Evolutionary conservation across 495 filamentous ascomycete species (phyloP).

Genomic region (Penicillium maclennaniae): DNA sequence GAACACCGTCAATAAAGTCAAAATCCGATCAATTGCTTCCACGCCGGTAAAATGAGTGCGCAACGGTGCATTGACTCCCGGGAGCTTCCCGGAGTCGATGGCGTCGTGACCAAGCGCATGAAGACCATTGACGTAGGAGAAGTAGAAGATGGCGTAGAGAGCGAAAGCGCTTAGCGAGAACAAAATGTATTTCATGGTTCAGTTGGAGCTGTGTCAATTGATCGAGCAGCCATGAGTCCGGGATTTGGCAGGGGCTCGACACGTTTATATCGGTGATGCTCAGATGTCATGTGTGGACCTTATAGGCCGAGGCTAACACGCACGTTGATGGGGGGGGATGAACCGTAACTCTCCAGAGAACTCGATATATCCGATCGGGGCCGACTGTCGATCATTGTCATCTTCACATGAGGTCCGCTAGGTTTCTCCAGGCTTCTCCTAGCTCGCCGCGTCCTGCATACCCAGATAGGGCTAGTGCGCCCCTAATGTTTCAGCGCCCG

Average conservation of each 20-base stretch:
- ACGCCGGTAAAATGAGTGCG: constrained; percentile 51
- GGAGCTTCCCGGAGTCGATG: constrained; percentile 33
- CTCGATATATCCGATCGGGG: background rate
- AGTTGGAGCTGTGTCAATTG: background rate
- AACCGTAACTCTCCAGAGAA: constrained; percentile 1
- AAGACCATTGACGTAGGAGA: constrained; percentile 40
- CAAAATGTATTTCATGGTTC: constrained; percentile 31
- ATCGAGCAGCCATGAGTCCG: background rate
- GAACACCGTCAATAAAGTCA: constrained; percentile 48
- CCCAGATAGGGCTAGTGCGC: constrained; percentile 13
- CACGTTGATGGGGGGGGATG: background rate
- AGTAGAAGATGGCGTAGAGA: constrained; percentile 41
- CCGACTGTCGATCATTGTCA: constrained; percentile 15
- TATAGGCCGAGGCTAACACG: constrained; percentile 10
- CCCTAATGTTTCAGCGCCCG: background rate
- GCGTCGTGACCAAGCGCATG: constrained; percentile 26
- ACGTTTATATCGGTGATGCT: constrained; percentile 4
- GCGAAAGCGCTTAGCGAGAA: constrained; percentile 40
- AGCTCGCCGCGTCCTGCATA: constrained; percentile 18
- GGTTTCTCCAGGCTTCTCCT: background rate
- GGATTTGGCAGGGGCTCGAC: background rate
- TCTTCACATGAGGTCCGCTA: constrained; percentile 9
- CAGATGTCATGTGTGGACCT: constrained; percentile 12
- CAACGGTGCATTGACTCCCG: constrained; percentile 37
- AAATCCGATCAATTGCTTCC: constrained; percentile 40